Percentiles rank a stretch among this genome's conserved stretches.
These are phyloP conservation scores for Hyaloscypha variabilis DNA, from an alignment of 495 filamentous ascomycete genomes.

Conservation along the genomic window DNA sequence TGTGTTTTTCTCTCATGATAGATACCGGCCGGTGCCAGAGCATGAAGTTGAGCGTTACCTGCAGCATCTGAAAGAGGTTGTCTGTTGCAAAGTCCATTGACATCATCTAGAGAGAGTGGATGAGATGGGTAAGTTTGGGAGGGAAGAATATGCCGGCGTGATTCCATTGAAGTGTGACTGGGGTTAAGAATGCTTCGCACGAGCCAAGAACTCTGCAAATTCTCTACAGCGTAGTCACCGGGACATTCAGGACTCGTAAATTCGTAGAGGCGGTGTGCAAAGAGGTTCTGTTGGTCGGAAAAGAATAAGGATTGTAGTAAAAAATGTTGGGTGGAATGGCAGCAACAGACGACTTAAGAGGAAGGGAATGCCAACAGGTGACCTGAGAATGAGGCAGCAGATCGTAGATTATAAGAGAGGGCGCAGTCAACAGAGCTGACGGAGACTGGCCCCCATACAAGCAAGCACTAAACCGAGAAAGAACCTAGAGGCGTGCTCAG, in stretches of 20 bases:
- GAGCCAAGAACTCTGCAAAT: constrained; percentile 17
- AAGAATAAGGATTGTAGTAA: constrained; percentile 44
- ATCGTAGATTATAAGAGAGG: constrained; percentile 29
- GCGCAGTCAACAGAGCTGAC: constrained; percentile 3
- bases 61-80: constrained; percentile 51
- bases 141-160: constrained; percentile 21
- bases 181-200: constrained; percentile 29
- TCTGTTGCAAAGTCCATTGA: constrained; percentile 34
- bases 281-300: constrained; percentile 20
- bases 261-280: constrained; percentile 12
- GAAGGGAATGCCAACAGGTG: constrained; percentile 54
- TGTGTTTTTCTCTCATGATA: constrained; percentile 39
- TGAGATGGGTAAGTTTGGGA: constrained; percentile 19
- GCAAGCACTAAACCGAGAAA: constrained; percentile 3
- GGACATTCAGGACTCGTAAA: constrained; percentile 14
- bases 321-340: constrained; percentile 56
- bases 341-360: constrained; percentile 41
- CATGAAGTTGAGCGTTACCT: constrained; percentile 49
- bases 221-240: constrained; percentile 19
- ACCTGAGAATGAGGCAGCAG: constrained; percentile 34
- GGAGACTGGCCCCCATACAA: too few relatives aligned
- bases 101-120: constrained; percentile 21
- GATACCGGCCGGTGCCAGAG: constrained; percentile 37
- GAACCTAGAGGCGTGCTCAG: constrained; percentile 8
- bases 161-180: constrained; percentile 24